These are phyloP conservation scores for Omphalotus olearius DNA, from an alignment of 1,284 basidiomycete genomes.

Conservation along the genomic window DNA sequence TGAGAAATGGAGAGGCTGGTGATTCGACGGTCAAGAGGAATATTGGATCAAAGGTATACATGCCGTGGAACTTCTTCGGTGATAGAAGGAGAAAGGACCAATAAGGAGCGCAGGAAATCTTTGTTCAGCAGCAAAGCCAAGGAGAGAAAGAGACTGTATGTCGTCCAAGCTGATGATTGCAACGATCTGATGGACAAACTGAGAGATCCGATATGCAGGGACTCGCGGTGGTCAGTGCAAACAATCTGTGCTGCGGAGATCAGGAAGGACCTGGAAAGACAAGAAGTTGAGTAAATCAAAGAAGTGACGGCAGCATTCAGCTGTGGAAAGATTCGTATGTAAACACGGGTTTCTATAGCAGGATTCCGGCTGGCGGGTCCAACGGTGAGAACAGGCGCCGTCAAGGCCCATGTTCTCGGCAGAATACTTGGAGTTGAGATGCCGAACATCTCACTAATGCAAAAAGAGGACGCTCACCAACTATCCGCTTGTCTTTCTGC, in stretches of 20 bases:
- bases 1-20: no score
- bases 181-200: background rate
- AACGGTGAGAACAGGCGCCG: conserved; percentile 7
- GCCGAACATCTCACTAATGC: conserved; percentile 15
- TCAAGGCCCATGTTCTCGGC: conserved; percentile 10
- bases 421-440: conserved; percentile 4
- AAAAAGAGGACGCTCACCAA: conserved; percentile 12
- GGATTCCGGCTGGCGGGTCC: conserved; percentile 5
- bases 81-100: conserved; percentile 1
- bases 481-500: conserved; percentile 8
- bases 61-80: conserved; percentile 1
- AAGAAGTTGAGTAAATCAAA: conserved; percentile 1
- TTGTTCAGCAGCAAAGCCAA: background rate
- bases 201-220: background rate
- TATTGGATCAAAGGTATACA: no score
- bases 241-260: conserved; percentile 4
- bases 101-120: background rate
- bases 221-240: no score
- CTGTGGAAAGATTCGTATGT: conserved; percentile 6
- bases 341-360: conserved; percentile 7
- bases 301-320: conserved; percentile 12
- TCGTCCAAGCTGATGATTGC: conserved; percentile 1
- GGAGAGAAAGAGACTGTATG: background rate
- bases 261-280: background rate
- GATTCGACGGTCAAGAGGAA: background rate